Conservation (phyloP, 139 green algal species). For the Trebouxia sp. region DNA sequence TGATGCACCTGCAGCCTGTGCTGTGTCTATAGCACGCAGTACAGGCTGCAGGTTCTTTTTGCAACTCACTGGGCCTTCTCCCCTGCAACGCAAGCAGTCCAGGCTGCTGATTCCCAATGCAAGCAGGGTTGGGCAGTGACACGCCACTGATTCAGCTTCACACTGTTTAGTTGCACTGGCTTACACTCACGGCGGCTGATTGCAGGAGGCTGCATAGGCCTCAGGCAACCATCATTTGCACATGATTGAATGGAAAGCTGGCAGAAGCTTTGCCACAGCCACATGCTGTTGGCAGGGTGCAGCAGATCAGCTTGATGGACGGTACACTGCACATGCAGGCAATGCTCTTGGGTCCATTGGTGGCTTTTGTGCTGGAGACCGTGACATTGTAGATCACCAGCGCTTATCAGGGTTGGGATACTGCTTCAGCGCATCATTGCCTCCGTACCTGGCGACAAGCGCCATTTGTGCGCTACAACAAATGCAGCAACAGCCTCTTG, state of each 20-base stretch:
- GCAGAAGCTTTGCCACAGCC: not conserved
- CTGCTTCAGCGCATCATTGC: slow-evolving; percentile 94
- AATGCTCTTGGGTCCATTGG: slow-evolving; percentile 85
- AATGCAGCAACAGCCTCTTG: slow-evolving; percentile 33
- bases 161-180: no score
- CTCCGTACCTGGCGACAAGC: slow-evolving; percentile 87
- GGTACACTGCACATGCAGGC: slow-evolving; percentile 48
- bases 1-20: no score
- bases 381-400: slow-evolving; percentile 92
- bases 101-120: no score
- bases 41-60: no score
- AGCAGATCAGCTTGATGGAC: no score
- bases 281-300: not conserved
- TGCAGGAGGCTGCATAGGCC: no score
- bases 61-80: no score
- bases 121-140: no score
- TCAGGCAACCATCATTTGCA: not conserved
- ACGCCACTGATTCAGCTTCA: no score
- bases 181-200: no score
- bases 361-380: slow-evolving; percentile 76
- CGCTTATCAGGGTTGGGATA: slow-evolving; percentile 88
- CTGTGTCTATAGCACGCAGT: no score
- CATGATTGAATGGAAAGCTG: not conserved
- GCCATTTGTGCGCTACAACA: slow-evolving; percentile 49
- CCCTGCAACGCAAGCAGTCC: no score